These are phyloP conservation scores for Pseudonitzschia multiseries DNA, from an alignment of 108 stramenopile species.

Conservation along the genomic window DNA sequence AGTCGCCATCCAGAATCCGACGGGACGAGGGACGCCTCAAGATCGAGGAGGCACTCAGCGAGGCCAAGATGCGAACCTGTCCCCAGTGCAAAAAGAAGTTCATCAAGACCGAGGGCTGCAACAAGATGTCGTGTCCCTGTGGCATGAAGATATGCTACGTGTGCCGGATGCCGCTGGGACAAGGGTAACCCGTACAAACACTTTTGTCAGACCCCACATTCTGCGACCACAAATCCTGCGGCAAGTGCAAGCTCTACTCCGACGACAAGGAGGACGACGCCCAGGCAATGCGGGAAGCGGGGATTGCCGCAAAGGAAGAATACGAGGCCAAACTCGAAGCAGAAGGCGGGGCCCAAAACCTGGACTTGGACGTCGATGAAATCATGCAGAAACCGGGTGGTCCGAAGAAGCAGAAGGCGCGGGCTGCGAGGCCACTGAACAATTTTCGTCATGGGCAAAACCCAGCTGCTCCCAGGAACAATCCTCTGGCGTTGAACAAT, in stretches of 20 bases:
- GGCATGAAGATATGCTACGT: slow-evolving; percentile 76
- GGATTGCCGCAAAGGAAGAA: slow-evolving; percentile 58
- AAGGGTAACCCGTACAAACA: slow-evolving; percentile 64
- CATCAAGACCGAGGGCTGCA: slow-evolving; percentile 74
- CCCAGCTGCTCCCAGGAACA: too few relatives aligned
- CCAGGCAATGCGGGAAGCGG: slow-evolving; percentile 73
- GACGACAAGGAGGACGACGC: slow-evolving; percentile 68
- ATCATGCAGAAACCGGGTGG: slow-evolving; percentile 13
- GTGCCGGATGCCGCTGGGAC: slow-evolving; percentile 58
- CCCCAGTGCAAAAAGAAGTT: slow-evolving; percentile 76
- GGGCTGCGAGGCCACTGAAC: not conserved
- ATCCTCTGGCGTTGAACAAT: too few relatives aligned
- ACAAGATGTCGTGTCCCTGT: slow-evolving; percentile 88
- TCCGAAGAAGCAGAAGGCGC: not conserved
- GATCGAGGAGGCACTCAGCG: slow-evolving; percentile 88
- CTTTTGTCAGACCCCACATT: slow-evolving; percentile 81
- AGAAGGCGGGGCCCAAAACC: slow-evolving; percentile 59
- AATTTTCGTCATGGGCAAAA: too few relatives aligned
- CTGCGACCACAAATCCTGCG: slow-evolving; percentile 73
- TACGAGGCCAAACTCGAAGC: slow-evolving; percentile 48
- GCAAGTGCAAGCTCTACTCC: slow-evolving; percentile 69
- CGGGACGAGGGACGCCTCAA: slow-evolving; percentile 59
- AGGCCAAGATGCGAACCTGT: slow-evolving; percentile 79
- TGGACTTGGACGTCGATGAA: slow-evolving; percentile 31
- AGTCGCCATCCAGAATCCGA: slow-evolving; percentile 62